Percentiles rank a stretch among this genome's conserved stretches.
Evolutionary conservation across 139 green algal genomes (phyloP).

Genomic region (Dunaliella primolecta): DNA sequence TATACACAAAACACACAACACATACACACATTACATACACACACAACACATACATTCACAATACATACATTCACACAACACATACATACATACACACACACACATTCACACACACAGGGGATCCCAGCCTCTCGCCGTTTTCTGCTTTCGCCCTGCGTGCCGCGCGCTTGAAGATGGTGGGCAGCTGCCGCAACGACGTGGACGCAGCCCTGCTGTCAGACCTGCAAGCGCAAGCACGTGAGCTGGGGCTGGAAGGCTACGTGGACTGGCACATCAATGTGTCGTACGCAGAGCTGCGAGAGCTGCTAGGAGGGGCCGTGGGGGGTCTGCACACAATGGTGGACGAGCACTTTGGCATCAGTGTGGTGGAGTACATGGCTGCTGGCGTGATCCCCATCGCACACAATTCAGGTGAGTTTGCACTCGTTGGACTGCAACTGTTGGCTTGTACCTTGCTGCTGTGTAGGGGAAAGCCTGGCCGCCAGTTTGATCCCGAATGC

Average conservation of each 20-base stretch:
- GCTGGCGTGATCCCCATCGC: conserved; percentile 86
- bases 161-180: conserved; percentile 69
- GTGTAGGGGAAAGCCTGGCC: background rate
- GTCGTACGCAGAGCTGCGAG: conserved; percentile 61
- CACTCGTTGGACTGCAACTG: no score
- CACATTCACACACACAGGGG: no score
- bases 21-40: no score
- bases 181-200: conserved; percentile 60
- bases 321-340: conserved; percentile 94
- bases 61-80: no score
- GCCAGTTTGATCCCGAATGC: background rate
- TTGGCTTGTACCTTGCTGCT: no score
- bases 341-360: conserved; percentile 99
- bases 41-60: no score
- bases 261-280: conserved; percentile 61
- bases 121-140: background rate
- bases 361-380: conserved; percentile 98
- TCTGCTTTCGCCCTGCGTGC: conserved; percentile 36
- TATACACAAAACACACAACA: no score
- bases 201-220: conserved; percentile 59
- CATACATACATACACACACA: no score
- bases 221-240: conserved; percentile 47
- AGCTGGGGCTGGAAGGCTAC: conserved; percentile 31
- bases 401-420: conserved; percentile 69
- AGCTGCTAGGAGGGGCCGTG: conserved; percentile 75